These are phyloP conservation scores for Linderina pennispora DNA, from an alignment of 192 early-diverging fungal species.

Conservation along the genomic window DNA sequence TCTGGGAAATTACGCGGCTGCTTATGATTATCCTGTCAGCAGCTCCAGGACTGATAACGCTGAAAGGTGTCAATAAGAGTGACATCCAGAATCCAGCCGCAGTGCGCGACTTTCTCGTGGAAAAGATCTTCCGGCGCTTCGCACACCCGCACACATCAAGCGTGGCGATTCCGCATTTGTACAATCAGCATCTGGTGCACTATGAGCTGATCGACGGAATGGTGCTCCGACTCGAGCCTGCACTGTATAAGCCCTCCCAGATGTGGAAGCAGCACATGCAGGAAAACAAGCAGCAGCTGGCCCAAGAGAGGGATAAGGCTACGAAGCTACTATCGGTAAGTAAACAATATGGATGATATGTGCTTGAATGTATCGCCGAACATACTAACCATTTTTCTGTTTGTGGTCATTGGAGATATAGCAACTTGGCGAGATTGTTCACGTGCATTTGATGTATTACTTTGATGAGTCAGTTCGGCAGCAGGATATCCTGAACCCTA, in stretches of 20 bases:
- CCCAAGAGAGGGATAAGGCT: neutral
- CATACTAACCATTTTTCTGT: too few relatives aligned
- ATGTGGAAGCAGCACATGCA: neutral
- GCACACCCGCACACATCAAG: slow-evolving; percentile 3
- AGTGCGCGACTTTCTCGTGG: slow-evolving; percentile 42
- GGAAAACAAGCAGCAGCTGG: neutral
- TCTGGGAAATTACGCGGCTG: slow-evolving; percentile 12
- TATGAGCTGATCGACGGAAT: slow-evolving; percentile 3
- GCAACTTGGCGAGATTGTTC: slow-evolving; percentile 34
- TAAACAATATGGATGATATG: neutral
- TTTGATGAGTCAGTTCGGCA: too few relatives aligned
- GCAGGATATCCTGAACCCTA: too few relatives aligned
- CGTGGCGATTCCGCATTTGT: slow-evolving; percentile 1
- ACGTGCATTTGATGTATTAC: slow-evolving; percentile 14
- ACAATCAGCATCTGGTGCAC: slow-evolving; percentile 9
- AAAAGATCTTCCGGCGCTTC: slow-evolving; percentile 18
- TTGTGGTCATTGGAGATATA: slow-evolving; percentile 12
- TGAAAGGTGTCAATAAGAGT: slow-evolving; percentile 1
- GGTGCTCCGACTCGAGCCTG: slow-evolving; percentile 6
- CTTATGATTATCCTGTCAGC: slow-evolving; percentile 12
- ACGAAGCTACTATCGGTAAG: neutral
- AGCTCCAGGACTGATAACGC: slow-evolving; percentile 23
- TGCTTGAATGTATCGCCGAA: too few relatives aligned
- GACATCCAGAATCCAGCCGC: neutral
- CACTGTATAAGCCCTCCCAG: neutral